Conservation (phyloP, 2,329 filamentous ascomycete species). For the Claviceps humidiphila region DNA sequence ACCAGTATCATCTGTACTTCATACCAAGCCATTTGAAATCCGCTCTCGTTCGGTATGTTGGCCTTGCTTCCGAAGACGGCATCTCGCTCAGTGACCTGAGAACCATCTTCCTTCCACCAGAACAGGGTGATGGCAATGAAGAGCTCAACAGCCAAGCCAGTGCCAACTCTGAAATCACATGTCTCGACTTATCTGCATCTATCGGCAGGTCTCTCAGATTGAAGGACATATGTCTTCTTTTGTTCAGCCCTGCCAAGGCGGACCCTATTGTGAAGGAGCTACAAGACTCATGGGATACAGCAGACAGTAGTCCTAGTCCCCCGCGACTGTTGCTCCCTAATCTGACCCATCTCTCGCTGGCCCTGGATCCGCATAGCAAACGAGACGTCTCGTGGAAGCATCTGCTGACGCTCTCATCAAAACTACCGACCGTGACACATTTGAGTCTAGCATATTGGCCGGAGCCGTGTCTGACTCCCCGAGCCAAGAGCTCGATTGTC, state of each 20-base stretch:
- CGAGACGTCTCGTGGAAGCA: slow-evolving; percentile 42
- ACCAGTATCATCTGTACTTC: slow-evolving; percentile 42
- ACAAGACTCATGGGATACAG: slow-evolving; percentile 42
- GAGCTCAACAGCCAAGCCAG: slow-evolving; percentile 13
- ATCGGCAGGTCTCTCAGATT: slow-evolving; percentile 37
- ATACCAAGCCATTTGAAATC: slow-evolving; percentile 40
- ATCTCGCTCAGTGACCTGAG: slow-evolving; percentile 37
- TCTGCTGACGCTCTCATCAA: slow-evolving; percentile 38
- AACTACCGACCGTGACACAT: slow-evolving; percentile 42
- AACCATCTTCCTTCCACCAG: slow-evolving; percentile 27
- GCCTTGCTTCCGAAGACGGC: slow-evolving; percentile 29
- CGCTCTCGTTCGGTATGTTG: slow-evolving; percentile 37
- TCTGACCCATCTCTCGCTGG: slow-evolving; percentile 48
- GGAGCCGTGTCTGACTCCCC: slow-evolving; percentile 42
- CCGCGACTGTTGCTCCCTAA: slow-evolving; percentile 36
- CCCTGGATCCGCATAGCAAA: slow-evolving; percentile 24
- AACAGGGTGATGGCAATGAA: slow-evolving; percentile 14
- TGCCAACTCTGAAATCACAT: slow-evolving; percentile 26
- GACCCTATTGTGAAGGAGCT: slow-evolving; percentile 14
- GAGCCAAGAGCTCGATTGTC: slow-evolving; percentile 35
- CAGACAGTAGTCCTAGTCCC: slow-evolving; percentile 18
- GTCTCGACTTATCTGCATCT: slow-evolving; percentile 41
- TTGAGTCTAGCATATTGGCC: slow-evolving; percentile 51
- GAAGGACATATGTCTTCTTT: slow-evolving; percentile 36
- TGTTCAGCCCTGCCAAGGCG: slow-evolving; percentile 27